A percentile compares a stretch with the other conserved stretches of the same genome.
Conservation (phyloP, 371 early-diverging fungal species). For the Zopfochytrium polystomum region DNA sequence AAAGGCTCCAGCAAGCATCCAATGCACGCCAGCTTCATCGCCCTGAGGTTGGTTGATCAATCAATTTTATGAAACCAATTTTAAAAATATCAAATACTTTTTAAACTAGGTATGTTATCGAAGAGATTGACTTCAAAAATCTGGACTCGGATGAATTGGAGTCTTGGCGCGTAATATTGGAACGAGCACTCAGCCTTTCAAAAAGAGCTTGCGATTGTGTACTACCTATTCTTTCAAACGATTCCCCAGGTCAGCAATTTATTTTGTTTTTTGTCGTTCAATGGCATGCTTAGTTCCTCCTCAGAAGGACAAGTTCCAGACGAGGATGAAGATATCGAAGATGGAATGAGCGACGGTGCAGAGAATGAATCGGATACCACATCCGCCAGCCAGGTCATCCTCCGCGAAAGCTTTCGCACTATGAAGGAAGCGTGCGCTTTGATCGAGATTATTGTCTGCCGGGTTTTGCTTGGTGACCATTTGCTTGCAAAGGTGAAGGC, state of each 20-base stretch:
- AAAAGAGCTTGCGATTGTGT: constrained; percentile 12
- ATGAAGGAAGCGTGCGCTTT: constrained; percentile 73
- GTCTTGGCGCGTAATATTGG: constrained; percentile 20
- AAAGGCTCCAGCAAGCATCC: constrained; percentile 24
- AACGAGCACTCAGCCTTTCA: constrained; percentile 13
- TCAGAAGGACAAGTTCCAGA: constrained; percentile 39
- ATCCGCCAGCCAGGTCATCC: constrained; percentile 77
- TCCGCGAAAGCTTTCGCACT: constrained; percentile 90
- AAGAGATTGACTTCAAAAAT: constrained; percentile 3
- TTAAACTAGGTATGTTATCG: not conserved
- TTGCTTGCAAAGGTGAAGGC: too few species aligned
- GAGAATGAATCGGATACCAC: constrained; percentile 41
- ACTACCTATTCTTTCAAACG: constrained; percentile 30
- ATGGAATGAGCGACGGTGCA: constrained; percentile 45
- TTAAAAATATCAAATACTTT: not conserved
- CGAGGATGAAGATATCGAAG: constrained; percentile 61
- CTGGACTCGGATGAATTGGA: not conserved
- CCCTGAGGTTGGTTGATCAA: constrained; percentile 14
- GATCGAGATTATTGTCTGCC: constrained; percentile 4
- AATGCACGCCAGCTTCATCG: constrained; percentile 35
- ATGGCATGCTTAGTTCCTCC: not conserved
- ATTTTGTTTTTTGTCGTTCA: too few species aligned
- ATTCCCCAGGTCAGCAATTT: constrained; percentile 23
- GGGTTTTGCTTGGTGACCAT: too few species aligned
- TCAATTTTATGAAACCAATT: not conserved